A percentile compares a stretch with the other conserved stretches of the same genome.
Evolutionary conservation across 2,329 filamentous ascomycete genomes (phyloP).

Genomic region (Diaporthe eres): DNA sequence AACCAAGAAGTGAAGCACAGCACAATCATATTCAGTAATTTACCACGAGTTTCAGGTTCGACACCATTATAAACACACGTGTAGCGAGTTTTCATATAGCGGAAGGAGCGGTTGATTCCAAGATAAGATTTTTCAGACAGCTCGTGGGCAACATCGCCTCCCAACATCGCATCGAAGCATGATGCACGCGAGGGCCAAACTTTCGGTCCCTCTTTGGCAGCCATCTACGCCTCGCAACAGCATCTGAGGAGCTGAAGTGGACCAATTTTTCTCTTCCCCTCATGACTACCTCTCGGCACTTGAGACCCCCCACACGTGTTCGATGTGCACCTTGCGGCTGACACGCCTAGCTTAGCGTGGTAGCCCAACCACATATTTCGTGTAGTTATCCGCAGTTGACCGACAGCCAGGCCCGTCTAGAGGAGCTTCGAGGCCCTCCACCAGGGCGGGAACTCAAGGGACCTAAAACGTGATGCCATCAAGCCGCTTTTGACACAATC

Average conservation of each 20-base stretch:
- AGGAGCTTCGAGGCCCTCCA: background rate
- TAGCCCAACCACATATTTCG: background rate
- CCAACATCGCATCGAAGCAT: background rate
- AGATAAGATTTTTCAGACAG: too few relatives aligned
- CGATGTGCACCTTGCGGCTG: background rate
- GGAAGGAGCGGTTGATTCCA: background rate
- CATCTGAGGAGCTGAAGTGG: background rate
- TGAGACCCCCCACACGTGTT: background rate
- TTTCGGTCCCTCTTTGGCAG: background rate
- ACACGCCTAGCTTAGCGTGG: background rate
- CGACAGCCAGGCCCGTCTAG: background rate
- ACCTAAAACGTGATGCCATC: slow-evolving; percentile 20
- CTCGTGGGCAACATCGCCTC: too few relatives aligned
- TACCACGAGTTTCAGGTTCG: background rate
- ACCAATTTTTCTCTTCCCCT: background rate
- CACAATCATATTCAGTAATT: too few relatives aligned
- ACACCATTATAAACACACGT: background rate
- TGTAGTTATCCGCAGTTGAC: background rate
- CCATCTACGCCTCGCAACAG: too few relatives aligned
- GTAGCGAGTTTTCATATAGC: background rate
- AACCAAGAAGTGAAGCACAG: background rate
- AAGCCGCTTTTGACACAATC: slow-evolving; percentile 32
- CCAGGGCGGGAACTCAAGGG: background rate
- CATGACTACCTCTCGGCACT: background rate
- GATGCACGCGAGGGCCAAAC: too few relatives aligned